Percentiles rank a stretch among this genome's conserved stretches.
These are phyloP conservation scores for Citrullus mucosospermus DNA, from an alignment of 306 rosid genomes.

Conservation along the genomic window DNA sequence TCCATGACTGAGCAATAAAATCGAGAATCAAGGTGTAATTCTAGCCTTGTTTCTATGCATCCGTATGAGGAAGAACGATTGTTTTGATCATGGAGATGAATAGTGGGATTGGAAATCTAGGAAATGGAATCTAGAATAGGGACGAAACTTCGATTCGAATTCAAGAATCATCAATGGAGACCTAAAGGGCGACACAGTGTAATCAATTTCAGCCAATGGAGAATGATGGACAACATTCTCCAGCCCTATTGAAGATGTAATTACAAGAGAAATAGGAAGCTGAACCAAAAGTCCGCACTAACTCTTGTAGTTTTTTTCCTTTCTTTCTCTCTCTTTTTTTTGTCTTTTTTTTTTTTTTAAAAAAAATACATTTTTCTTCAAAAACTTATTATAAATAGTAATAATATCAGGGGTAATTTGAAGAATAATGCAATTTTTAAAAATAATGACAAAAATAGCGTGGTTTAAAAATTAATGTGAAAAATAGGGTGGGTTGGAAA, in stretches of 20 bases:
- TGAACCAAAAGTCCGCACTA: not conserved
- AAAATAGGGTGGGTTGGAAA: too few species aligned
- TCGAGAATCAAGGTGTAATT: not conserved
- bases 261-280: not conserved
- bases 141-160: not conserved
- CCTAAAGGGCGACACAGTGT: not conserved
- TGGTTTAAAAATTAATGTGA: too few species aligned
- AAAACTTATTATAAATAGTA: too few species aligned
- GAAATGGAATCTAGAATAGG: not conserved
- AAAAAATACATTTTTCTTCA: too few species aligned
- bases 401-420: too few species aligned
- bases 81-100: not conserved
- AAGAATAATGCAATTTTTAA: too few species aligned
- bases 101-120: not conserved
- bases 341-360: too few species aligned
- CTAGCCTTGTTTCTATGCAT: not conserved
- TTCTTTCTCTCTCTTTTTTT: too few species aligned
- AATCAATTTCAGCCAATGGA: not conserved
- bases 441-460: too few species aligned
- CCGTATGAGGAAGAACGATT: not conserved
- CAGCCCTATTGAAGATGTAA: not conserved
- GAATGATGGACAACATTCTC: not conserved
- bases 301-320: too few species aligned
- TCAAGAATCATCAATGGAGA: not conserved
- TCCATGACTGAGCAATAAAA: constrained; percentile 32